Evolutionary conservation across 495 filamentous ascomycete species (phyloP).

Genomic region (Stereocaulon alpinum): DNA sequence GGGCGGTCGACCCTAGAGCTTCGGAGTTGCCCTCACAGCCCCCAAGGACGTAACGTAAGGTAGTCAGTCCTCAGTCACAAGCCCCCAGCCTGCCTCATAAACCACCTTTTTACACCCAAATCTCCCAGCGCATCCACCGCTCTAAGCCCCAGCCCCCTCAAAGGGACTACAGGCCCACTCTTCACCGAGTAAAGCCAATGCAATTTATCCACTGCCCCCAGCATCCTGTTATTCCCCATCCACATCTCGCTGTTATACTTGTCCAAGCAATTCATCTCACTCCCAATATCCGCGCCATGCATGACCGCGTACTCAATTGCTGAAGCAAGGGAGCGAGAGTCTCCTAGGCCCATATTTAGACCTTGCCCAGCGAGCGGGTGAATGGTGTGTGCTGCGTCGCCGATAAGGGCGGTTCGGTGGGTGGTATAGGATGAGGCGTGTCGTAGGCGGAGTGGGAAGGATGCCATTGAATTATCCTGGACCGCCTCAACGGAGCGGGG

Average conservation of each 20-base stretch:
- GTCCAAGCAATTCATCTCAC: constrained; percentile 56
- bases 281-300: constrained; percentile 79
- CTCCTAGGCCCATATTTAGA: constrained; percentile 83
- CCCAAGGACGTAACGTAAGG: too few species aligned
- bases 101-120: constrained; percentile 55
- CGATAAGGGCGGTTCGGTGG: constrained; percentile 77
- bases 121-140: constrained; percentile 66
- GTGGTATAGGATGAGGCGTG: constrained; percentile 88
- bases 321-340: constrained; percentile 63
- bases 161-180: constrained; percentile 62
- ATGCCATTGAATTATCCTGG: constrained; percentile 72
- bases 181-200: constrained; percentile 81
- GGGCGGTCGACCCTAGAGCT: too few species aligned
- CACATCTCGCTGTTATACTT: constrained; percentile 70
- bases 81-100: constrained; percentile 87
- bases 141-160: constrained; percentile 65
- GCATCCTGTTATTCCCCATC: constrained; percentile 68
- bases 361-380: constrained; percentile 94
- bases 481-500: constrained; percentile 53
- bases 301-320: constrained; percentile 66
- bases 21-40: too few species aligned
- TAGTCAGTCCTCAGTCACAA: constrained; percentile 4
- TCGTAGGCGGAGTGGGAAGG: constrained; percentile 81
- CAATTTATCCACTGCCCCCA: constrained; percentile 85
- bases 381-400: constrained; percentile 89